phyloP scores from a whole-genome alignment of 306 rosid genomes.

The Quercus wislizeni region DNA sequence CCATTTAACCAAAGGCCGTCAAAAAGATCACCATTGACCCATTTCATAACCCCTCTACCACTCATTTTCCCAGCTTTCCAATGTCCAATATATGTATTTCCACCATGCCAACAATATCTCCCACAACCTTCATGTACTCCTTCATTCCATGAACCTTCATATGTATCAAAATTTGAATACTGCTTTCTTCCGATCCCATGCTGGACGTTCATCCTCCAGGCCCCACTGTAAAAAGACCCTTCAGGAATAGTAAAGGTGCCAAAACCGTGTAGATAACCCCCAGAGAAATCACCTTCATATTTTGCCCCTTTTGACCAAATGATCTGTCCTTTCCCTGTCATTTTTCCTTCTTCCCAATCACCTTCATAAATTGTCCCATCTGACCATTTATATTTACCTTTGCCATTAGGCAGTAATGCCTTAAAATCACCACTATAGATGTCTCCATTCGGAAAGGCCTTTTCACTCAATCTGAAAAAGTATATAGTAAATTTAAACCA shows the following conservation, averaged over 20 bases:
- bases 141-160: slow-evolving; percentile 95
- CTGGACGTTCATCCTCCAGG: slow-evolving; percentile 83
- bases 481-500: slow-evolving; percentile 15
- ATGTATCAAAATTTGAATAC: slow-evolving; percentile 62
- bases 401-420: slow-evolving; percentile 67
- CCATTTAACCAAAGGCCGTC: slow-evolving; percentile 85
- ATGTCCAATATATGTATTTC: slow-evolving; percentile 66
- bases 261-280: slow-evolving; percentile 74
- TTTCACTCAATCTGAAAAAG: slow-evolving; percentile 49
- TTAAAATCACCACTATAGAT: slow-evolving; percentile 52
- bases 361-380: slow-evolving; percentile 80
- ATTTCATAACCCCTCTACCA: slow-evolving; percentile 93
- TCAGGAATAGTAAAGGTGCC: slow-evolving; percentile 51
- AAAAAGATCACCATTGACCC: slow-evolving; percentile 74
- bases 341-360: slow-evolving; percentile 84
- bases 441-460: slow-evolving; percentile 68
- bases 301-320: slow-evolving; percentile 69
- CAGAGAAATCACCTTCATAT: slow-evolving; percentile 90
- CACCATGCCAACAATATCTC: slow-evolving; percentile 67
- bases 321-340: slow-evolving; percentile 71
- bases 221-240: slow-evolving; percentile 62
- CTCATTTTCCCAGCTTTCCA: slow-evolving; percentile 81
- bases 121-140: slow-evolving; percentile 86
- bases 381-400: slow-evolving; percentile 81
- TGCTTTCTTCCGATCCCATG: slow-evolving; percentile 77